Conservation (phyloP, 305 asterid species). For the Ilex paraguariensis region DNA sequence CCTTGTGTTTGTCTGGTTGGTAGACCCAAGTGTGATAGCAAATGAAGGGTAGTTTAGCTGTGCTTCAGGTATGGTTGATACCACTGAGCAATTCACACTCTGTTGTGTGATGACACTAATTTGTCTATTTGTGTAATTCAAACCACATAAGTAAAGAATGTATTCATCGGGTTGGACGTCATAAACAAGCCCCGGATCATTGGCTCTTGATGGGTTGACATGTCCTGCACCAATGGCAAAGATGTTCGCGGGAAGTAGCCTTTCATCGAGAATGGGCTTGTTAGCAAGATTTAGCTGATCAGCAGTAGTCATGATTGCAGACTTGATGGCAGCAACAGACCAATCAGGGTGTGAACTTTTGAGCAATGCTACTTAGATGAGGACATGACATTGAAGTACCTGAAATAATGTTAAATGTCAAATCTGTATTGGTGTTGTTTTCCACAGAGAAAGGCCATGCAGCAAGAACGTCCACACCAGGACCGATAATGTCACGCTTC, state of each 20-base stretch:
- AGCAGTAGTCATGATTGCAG: neutral
- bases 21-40: neutral
- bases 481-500: neutral
- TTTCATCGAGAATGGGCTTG: neutral
- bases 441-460: too few species aligned
- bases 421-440: too few species aligned
- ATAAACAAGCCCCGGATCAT: slow-evolving; percentile 1
- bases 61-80: neutral
- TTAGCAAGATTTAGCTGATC: neutral
- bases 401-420: too few species aligned
- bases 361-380: too few species aligned
- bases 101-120: neutral
- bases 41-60: slow-evolving; percentile 6
- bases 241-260: neutral
- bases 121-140: neutral
- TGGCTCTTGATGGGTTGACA: slow-evolving; percentile 1
- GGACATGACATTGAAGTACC: too few species aligned
- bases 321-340: slow-evolving; percentile 3
- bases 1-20: neutral
- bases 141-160: too few species aligned
- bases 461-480: too few species aligned
- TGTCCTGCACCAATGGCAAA: slow-evolving; percentile 2
- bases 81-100: neutral
- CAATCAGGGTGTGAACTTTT: slow-evolving; percentile 1
- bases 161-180: neutral